Conservation (phyloP, 192 early-diverging fungal genomes). For the Backusella sp. region DNA sequence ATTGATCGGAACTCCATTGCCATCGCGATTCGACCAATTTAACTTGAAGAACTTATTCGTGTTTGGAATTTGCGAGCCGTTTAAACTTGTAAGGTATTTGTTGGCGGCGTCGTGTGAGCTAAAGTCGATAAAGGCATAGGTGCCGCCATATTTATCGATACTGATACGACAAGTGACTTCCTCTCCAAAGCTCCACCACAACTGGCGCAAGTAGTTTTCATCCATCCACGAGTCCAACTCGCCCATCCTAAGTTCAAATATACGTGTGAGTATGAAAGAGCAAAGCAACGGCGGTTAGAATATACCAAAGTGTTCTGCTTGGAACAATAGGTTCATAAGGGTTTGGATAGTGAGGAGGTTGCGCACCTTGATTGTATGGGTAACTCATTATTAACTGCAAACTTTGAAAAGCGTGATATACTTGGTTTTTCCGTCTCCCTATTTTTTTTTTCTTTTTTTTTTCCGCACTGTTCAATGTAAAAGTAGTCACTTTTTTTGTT, state of each 20-base stretch:
- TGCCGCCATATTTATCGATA: constrained; percentile 15
- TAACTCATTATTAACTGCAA: background rate
- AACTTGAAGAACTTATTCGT: constrained; percentile 15
- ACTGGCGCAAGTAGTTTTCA: constrained; percentile 14
- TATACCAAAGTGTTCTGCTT: background rate
- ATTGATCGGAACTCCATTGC: constrained; percentile 11
- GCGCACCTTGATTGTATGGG: background rate
- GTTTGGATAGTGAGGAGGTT: background rate
- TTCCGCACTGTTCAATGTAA: background rate
- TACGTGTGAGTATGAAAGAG: background rate
- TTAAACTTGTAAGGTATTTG: background rate
- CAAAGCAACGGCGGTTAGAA: background rate
- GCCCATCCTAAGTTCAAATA: constrained; percentile 11
- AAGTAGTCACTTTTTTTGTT: background rate
- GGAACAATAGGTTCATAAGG: background rate
- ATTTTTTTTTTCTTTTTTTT: background rate
- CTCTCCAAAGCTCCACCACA: constrained; percentile 18
- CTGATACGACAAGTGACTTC: constrained; percentile 16
- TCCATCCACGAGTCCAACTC: constrained; percentile 20
- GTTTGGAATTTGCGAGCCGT: constrained; percentile 10
- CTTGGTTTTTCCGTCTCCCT: background rate
- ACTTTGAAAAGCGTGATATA: background rate
- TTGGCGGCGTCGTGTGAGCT: background rate
- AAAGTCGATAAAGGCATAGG: constrained; percentile 21
- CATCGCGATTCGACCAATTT: constrained; percentile 18